A percentile compares a stretch with the other conserved stretches of the same genome.
These are phyloP conservation scores for Sanguinoderma infundibulare DNA, from an alignment of 1,284 basidiomycete species.

Conservation along the genomic window DNA sequence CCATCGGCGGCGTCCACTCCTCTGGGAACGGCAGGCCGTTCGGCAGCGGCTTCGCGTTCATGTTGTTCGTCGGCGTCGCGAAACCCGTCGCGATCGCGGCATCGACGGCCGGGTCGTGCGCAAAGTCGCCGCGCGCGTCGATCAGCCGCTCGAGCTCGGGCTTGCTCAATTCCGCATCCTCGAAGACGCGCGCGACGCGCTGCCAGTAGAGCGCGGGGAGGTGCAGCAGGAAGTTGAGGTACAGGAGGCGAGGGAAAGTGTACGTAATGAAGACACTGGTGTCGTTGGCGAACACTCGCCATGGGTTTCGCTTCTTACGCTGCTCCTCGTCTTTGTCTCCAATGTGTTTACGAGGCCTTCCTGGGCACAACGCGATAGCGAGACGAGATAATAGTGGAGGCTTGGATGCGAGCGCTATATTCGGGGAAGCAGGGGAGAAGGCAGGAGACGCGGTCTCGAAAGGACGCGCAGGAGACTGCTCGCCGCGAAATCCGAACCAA, in stretches of 20 bases:
- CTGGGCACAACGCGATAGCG: neutral
- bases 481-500: constrained; percentile 28
- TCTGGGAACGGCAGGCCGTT: constrained; percentile 58
- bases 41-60: constrained; percentile 12
- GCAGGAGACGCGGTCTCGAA: neutral
- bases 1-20: constrained; percentile 62
- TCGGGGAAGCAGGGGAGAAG: constrained; percentile 23
- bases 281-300: constrained; percentile 17
- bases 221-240: constrained; percentile 66
- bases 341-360: neutral
- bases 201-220: constrained; percentile 77
- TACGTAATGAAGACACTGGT: constrained; percentile 45
- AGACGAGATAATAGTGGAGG: neutral
- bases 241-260: constrained; percentile 61
- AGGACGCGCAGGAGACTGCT: constrained; percentile 10
- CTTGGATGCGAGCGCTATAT: neutral
- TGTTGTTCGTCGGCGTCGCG: constrained; percentile 12
- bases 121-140: constrained; percentile 42
- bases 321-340: constrained; percentile 9
- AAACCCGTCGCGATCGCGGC: constrained; percentile 20
- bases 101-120: constrained; percentile 19
- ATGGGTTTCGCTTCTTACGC: constrained; percentile 9
- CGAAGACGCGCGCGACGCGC: constrained; percentile 71
- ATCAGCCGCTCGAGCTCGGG: constrained; percentile 76
- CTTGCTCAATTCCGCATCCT: constrained; percentile 74